phyloP scores from a whole-genome alignment of 1,139 yeast species.

The Scheffersomyces titani region DNA sequence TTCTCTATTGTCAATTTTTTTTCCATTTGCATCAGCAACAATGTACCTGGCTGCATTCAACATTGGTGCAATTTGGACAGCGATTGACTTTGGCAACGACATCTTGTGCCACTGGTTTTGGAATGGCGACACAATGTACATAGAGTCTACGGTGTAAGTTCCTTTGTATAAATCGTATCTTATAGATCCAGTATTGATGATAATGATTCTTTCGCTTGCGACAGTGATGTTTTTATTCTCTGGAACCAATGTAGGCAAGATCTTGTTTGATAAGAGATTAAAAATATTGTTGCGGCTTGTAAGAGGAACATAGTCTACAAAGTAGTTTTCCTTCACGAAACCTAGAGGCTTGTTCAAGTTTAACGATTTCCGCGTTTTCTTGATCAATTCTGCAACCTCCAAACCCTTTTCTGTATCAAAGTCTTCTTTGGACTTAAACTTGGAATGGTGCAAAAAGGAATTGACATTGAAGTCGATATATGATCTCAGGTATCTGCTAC shows the following conservation, averaged over 20 bases:
- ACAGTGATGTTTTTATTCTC: constrained; percentile 7
- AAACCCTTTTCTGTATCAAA: constrained; percentile 55
- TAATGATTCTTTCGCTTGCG: constrained; percentile 53
- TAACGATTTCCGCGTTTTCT: constrained; percentile 46
- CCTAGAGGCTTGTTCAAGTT: constrained; percentile 63
- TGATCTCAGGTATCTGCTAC: constrained; percentile 35
- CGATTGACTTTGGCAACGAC: constrained; percentile 53
- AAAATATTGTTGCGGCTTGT: constrained; percentile 62
- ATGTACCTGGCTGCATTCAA: constrained; percentile 56
- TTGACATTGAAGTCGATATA: constrained; percentile 80
- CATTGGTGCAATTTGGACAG: constrained; percentile 45
- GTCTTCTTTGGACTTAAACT: constrained; percentile 19
- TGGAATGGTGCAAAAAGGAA: constrained; percentile 68
- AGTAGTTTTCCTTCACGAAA: constrained; percentile 63
- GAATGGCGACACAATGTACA: constrained; percentile 86
- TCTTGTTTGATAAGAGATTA: constrained; percentile 55
- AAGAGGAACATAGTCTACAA: constrained; percentile 68
- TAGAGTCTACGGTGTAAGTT: constrained; percentile 76
- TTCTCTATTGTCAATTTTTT: constrained; percentile 9
- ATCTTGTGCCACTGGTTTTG: constrained; percentile 72
- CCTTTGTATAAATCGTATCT: constrained; percentile 90
- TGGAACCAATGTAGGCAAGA: constrained; percentile 56
- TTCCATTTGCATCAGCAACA: constrained; percentile 9
- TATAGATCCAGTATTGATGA: constrained; percentile 86
- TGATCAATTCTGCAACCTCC: constrained; percentile 46